Conservation (phyloP, 176 grass and related monocot genomes). For the Bromus sterilis region DNA sequence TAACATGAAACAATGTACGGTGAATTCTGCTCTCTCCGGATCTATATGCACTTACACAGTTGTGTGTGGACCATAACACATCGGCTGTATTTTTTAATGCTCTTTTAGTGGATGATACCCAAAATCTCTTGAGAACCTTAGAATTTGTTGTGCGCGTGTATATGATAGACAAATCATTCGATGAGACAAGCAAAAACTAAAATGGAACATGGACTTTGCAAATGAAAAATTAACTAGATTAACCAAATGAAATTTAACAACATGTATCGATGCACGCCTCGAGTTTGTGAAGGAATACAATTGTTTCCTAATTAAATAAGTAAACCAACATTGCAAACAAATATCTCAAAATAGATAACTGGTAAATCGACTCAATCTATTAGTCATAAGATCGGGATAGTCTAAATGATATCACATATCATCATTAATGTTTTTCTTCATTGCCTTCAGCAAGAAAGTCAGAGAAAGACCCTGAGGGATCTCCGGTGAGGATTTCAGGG, state of each 20-base stretch:
- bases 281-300: constrained; percentile 2
- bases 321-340: neutral
- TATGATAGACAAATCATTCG: neutral
- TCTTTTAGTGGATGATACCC: no score
- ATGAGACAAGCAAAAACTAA: neutral
- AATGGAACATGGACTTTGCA: neutral
- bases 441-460: constrained; percentile 34
- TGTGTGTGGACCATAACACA: no score
- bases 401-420: neutral
- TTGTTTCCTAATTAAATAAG: neutral
- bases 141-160: neutral
- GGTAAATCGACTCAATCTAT: neutral
- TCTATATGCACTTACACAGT: no score
- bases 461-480: constrained; percentile 9
- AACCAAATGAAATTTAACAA: neutral
- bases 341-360: neutral
- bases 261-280: neutral
- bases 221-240: neutral
- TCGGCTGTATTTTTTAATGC: no score
- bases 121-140: neutral
- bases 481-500: neutral
- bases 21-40: no score
- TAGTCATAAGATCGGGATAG: neutral
- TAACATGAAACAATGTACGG: no score
- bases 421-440: neutral